Conservation (phyloP, 257 asterid genomes). For the Anisodus tanguticus region DNA sequence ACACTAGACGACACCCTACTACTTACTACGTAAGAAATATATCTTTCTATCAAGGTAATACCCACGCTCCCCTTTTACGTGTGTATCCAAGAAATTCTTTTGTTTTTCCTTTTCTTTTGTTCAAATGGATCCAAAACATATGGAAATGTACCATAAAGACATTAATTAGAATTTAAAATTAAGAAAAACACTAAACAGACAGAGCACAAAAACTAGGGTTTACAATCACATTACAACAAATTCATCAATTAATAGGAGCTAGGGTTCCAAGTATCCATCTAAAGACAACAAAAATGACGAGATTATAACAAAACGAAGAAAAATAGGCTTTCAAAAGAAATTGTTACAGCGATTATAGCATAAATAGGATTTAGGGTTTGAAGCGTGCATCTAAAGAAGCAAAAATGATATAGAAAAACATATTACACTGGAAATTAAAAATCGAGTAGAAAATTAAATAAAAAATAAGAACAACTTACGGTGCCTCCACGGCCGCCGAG, state of each 20-base stretch:
- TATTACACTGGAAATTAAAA: neutral
- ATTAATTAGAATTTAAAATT: neutral
- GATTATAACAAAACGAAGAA: no score
- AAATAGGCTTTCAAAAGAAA: no score
- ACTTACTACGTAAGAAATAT: no score
- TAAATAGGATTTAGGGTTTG: conserved; percentile 30
- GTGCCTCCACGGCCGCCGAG: conserved; percentile 95
- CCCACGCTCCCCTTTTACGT: neutral
- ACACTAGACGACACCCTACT: no score
- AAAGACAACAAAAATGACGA: neutral
- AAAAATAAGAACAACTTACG: conserved; percentile 47
- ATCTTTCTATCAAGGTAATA: neutral
- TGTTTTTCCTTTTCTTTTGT: neutral
- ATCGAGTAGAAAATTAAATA: neutral
- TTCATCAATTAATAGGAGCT: neutral
- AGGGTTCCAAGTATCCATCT: conserved; percentile 16
- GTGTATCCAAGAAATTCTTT: neutral
- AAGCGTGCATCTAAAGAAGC: neutral
- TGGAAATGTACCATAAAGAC: neutral
- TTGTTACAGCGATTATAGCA: neutral
- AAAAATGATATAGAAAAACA: neutral
- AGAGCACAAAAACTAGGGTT: neutral
- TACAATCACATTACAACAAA: neutral
- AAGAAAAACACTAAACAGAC: neutral
- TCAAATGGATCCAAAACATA: neutral